Conservation (phyloP, 139 green algal genomes). For the Chlamydomonas schloesseri region DNA sequence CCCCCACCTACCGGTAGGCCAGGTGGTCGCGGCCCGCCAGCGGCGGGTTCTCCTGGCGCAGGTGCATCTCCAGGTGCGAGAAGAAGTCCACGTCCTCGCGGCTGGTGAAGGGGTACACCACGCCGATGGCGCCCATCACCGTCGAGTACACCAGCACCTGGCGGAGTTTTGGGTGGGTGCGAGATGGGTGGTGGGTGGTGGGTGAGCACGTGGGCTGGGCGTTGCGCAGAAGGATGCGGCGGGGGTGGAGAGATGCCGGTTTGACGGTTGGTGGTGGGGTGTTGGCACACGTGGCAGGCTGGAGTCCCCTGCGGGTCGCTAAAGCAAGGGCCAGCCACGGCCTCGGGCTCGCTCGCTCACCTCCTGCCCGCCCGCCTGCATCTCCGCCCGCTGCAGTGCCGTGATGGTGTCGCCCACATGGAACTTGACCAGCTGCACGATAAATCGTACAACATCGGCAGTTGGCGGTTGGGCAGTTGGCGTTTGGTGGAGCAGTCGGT, state of each 20-base stretch:
- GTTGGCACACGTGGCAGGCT: too few relatives aligned
- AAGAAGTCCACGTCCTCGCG: slow-evolving; percentile 98
- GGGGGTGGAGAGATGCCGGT: too few relatives aligned
- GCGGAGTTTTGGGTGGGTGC: too few relatives aligned
- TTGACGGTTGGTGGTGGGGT: too few relatives aligned
- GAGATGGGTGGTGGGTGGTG: not conserved
- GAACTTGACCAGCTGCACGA: slow-evolving; percentile 81
- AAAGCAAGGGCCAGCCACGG: not conserved
- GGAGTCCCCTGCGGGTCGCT: too few relatives aligned
- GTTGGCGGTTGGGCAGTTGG: too few relatives aligned
- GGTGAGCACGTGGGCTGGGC: too few relatives aligned
- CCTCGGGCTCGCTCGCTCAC: not conserved
- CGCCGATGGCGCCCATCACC: slow-evolving; percentile 88
- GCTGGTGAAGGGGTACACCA: slow-evolving; percentile 88
- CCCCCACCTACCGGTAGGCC: slow-evolving; percentile 87
- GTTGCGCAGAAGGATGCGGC: too few relatives aligned
- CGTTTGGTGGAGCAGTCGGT: too few relatives aligned
- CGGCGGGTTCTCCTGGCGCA: slow-evolving; percentile 94
- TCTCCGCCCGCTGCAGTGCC: slow-evolving; percentile 75
- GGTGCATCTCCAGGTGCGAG: slow-evolving; percentile 98
- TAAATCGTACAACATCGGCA: too few relatives aligned
- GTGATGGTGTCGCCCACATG: slow-evolving; percentile 96
- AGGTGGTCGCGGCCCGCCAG: slow-evolving; percentile 94
- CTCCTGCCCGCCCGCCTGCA: slow-evolving; percentile 66
- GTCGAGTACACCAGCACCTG: slow-evolving; percentile 87